A percentile compares a stretch with the other conserved stretches of the same genome.
Evolutionary conservation across 2,329 filamentous ascomycete species (phyloP).

Genomic region (Escovopsis sp.): DNA sequence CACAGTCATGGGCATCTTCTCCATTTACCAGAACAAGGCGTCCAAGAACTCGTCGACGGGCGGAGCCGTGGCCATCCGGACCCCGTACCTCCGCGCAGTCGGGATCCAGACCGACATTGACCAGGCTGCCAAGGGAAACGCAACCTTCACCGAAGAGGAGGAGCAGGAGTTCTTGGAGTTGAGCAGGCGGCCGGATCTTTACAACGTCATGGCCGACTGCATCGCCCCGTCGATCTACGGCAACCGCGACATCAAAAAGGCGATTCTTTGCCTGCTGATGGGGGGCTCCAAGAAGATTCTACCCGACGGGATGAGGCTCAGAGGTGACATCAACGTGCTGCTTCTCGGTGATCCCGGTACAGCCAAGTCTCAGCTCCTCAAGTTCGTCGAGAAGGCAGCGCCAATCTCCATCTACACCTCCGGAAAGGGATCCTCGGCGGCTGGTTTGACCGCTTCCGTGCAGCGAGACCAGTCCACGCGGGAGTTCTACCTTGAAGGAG

Average conservation of each 20-base stretch:
- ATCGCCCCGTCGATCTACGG: constrained; percentile 97
- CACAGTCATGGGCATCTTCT: constrained; percentile 93
- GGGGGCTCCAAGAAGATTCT: constrained; percentile 96
- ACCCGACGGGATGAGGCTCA: constrained; percentile 91
- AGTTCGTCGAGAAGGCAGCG: constrained; percentile 92
- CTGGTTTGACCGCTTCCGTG: constrained; percentile 92
- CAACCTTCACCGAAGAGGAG: constrained; percentile 82
- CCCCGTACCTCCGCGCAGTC: constrained; percentile 84
- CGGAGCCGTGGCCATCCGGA: constrained; percentile 84
- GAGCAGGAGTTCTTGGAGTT: constrained; percentile 92
- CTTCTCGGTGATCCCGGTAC: constrained; percentile 95
- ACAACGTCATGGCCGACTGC: constrained; percentile 75
- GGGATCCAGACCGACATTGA: constrained; percentile 86
- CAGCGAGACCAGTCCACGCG: constrained; percentile 83
- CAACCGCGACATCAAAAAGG: constrained; percentile 91
- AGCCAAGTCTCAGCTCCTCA: constrained; percentile 90
- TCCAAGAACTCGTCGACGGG: constrained; percentile 59
- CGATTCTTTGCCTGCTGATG: constrained; percentile 83
- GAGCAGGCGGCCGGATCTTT: constrained; percentile 83
- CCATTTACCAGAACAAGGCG: constrained; percentile 89
- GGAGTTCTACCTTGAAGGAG: constrained; percentile 95
- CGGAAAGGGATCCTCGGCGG: constrained; percentile 92
- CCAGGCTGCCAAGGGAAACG: constrained; percentile 71
- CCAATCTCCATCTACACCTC: constrained; percentile 98
- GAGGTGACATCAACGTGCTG: constrained; percentile 96